These are phyloP conservation scores for Septoria petroselini DNA, from an alignment of 2,329 filamentous ascomycete species.

Conservation along the genomic window DNA sequence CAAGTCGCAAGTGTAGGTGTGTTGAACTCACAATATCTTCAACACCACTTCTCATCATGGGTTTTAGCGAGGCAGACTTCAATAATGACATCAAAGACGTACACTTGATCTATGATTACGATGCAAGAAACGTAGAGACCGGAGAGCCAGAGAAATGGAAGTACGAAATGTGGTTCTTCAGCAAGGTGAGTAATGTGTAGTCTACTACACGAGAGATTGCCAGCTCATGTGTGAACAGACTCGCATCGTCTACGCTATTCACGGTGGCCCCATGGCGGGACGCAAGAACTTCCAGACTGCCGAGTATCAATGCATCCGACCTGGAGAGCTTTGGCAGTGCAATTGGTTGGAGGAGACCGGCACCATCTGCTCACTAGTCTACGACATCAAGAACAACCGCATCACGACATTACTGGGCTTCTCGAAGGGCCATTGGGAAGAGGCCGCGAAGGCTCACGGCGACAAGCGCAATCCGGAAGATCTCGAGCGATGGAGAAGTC, in stretches of 20 bases:
- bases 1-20: background rate
- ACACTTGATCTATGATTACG: conserved; percentile 58
- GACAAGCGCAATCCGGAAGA: conserved; percentile 55
- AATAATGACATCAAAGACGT: conserved; percentile 53
- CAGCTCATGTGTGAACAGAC: conserved; percentile 17
- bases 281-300: conserved; percentile 54
- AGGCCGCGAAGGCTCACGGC: conserved; percentile 51
- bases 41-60: conserved; percentile 6
- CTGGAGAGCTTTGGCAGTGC: conserved; percentile 58
- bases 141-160: conserved; percentile 58
- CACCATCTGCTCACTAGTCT: conserved; percentile 55
- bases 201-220: no score
- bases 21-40: background rate
- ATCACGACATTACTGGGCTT: conserved; percentile 56
- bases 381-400: conserved; percentile 50
- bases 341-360: conserved; percentile 62
- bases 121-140: conserved; percentile 42
- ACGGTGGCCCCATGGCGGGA: conserved; percentile 59
- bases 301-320: conserved; percentile 57
- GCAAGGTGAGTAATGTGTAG: conserved; percentile 37
- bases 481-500: conserved; percentile 51
- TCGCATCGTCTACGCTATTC: conserved; percentile 58
- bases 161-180: conserved; percentile 61
- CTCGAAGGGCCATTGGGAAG: conserved; percentile 55
- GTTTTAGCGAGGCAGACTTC: conserved; percentile 36